Percentiles rank a stretch among this genome's conserved stretches.
Conservation (phyloP, 179 eudicot species). For the Heliamphora pulchella region DNA sequence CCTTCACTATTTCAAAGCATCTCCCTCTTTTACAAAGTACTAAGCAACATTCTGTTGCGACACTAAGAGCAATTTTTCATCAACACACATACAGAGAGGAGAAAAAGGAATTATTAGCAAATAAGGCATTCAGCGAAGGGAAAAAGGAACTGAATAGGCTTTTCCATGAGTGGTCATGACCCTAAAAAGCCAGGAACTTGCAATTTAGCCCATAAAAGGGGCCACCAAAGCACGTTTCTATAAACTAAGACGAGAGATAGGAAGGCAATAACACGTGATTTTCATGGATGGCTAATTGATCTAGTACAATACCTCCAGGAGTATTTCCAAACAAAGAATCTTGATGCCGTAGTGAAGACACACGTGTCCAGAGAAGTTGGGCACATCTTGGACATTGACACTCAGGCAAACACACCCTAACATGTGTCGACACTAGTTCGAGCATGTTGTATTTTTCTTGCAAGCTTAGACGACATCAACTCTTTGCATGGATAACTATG, state of each 20-base stretch:
- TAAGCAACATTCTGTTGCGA: neutral
- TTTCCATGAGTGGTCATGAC: neutral
- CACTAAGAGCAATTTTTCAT: neutral
- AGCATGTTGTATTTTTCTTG: too few relatives aligned
- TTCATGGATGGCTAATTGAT: slow-evolving; percentile 4
- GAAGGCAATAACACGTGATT: neutral
- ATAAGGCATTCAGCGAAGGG: neutral
- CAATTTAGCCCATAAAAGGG: neutral
- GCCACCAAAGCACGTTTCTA: neutral
- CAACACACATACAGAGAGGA: too few relatives aligned
- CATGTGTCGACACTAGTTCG: neutral
- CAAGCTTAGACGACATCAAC: too few relatives aligned
- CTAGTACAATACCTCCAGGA: neutral
- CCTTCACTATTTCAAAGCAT: neutral
- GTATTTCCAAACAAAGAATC: neutral
- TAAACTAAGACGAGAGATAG: neutral
- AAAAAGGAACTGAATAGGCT: neutral
- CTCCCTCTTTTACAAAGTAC: too few relatives aligned
- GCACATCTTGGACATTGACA: neutral
- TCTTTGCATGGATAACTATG: neutral
- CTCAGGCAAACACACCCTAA: neutral
- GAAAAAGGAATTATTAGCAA: too few relatives aligned
- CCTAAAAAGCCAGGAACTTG: neutral
- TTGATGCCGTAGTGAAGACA: neutral
- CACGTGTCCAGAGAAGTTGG: neutral